Base-by-base conservation (phyloP, 2,329 filamentous ascomycete species). In the Monosporascus ibericus region DNA sequence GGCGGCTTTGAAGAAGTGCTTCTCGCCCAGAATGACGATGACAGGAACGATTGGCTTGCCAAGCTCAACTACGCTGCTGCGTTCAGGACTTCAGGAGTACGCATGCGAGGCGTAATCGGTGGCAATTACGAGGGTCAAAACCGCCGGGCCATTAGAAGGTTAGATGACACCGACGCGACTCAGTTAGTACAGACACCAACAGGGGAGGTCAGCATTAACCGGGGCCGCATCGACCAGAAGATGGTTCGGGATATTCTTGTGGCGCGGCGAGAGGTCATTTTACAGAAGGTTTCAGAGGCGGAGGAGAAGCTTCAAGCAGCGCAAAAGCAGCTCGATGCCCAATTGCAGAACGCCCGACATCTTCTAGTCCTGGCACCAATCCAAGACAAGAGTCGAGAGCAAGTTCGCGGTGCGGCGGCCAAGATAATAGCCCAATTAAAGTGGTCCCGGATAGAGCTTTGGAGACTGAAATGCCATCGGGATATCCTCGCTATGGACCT, bases 11-110 rank as follows among this genome's bases (percentile, higher is more conserved):
- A 99, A 64, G 94, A 99, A 66, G 86, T 92, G 1, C 86, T 99
- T 38, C 75, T 97, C 18, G 92, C 94, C 5, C 92, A 96, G 62
- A 90, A 84, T 50, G 94, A 99, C 63, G 77, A 83, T 1, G 94
- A 99, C 63, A 85, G 95, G 79, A 95, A 96, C 63, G 94, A 99
- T 66, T 99, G 94, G 94, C 76, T 99, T 27, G 89, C 88, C 7
- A 94, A 96, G 64, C 80, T 99, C 55, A 99, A 99, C 68, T 97
- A 97, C 66, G 92, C 92, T 36, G 92, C 94, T 8, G 90, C 94
- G 1, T 97, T 97, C 69, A 83, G 90, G 60, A 95, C 91, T 0
- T 90, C 92, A 6, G 92, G 92, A 14, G 90, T 97, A 6, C 83
- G 90, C 44, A 95, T 96, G 78, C 83, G 92, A 60, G 92, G 91